These are phyloP conservation scores for Yamadazyma triangularis DNA, from an alignment of 1,139 yeast genomes.

Conservation along the genomic window DNA sequence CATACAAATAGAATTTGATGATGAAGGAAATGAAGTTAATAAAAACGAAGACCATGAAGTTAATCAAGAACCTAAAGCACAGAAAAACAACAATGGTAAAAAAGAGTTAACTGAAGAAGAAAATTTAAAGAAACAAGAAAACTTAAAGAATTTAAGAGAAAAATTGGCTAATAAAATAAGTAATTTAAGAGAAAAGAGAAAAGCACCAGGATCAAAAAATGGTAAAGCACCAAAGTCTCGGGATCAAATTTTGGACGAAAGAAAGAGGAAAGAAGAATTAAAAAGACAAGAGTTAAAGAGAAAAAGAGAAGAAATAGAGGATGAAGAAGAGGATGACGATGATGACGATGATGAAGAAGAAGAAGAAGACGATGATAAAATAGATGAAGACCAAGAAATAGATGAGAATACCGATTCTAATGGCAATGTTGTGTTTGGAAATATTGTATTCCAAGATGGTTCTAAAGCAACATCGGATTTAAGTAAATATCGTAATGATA, in stretches of 20 bases:
- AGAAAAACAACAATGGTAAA: conserved; percentile 17
- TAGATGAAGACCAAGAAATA: too few relatives aligned
- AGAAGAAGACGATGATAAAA: conserved; percentile 30
- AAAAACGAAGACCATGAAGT: conserved; percentile 7
- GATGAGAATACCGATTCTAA: conserved; percentile 34
- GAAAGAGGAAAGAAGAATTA: conserved; percentile 40
- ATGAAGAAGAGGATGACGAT: conserved; percentile 27
- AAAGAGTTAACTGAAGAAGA: conserved; percentile 40
- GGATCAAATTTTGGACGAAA: conserved; percentile 66
- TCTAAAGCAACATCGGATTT: conserved; percentile 76
- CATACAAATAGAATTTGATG: conserved; percentile 60
- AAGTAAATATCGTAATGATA: conserved; percentile 51
- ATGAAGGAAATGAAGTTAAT: conserved; percentile 61
- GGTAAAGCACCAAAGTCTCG: conserved; percentile 80
- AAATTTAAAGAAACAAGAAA: conserved; percentile 46
- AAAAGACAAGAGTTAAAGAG: conserved; percentile 34
- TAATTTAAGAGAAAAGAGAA: conserved; percentile 70
- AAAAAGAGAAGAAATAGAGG: conserved; percentile 33
- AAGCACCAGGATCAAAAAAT: conserved; percentile 82
- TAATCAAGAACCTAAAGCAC: conserved; percentile 5
- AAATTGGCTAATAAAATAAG: conserved; percentile 72
- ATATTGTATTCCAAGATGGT: conserved; percentile 81
- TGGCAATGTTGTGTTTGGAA: conserved; percentile 64
- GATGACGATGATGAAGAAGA: conserved; percentile 30
- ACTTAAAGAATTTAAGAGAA: conserved; percentile 61